Percentiles rank a stretch among this genome's conserved stretches.
These are phyloP conservation scores for Sugiyamaella boreocaroliniensis DNA, from an alignment of 805 yeast species.

Conservation along the genomic window DNA sequence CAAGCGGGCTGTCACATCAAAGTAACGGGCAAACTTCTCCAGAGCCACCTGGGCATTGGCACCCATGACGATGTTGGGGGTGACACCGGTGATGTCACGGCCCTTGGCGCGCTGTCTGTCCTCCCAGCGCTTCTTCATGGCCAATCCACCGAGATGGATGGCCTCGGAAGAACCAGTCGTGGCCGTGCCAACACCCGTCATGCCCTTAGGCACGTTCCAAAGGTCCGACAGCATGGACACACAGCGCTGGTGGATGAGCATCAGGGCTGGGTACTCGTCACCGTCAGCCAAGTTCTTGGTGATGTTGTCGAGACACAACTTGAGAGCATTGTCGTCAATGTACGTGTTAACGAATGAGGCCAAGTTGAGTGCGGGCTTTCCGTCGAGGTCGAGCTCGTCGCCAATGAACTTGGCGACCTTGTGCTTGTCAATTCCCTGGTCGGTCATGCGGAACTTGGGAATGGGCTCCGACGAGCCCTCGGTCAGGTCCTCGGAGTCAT, in stretches of 20 bases:
- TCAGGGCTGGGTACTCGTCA: conserved; percentile 85
- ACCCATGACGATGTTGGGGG: conserved; percentile 88
- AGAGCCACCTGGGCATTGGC: conserved; percentile 89
- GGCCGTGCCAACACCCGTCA: conserved; percentile 70
- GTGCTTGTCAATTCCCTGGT: conserved; percentile 45
- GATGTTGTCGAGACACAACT: conserved; percentile 59
- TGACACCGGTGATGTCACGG: conserved; percentile 39
- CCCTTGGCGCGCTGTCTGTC: conserved; percentile 53
- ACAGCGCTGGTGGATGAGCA: conserved; percentile 76
- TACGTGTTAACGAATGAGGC: conserved; percentile 87
- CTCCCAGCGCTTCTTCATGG: conserved; percentile 89
- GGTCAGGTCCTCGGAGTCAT: conserved; percentile 2
- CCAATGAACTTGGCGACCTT: conserved; percentile 57
- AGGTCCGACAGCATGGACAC: conserved; percentile 68
- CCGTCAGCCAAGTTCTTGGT: conserved; percentile 87
- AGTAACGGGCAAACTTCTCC: conserved; percentile 89
- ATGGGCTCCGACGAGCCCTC: conserved; percentile 21
- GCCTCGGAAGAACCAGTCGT: conserved; percentile 95
- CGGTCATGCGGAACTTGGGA: conserved; percentile 57
- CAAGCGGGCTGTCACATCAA: conserved; percentile 80
- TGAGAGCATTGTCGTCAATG: conserved; percentile 46
- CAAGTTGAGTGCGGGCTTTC: conserved; percentile 73
- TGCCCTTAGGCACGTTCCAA: conserved; percentile 64
- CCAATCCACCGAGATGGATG: conserved; percentile 86
- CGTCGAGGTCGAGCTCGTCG: conserved; percentile 75